phyloP scores from a whole-genome alignment of 139 green algal species.

The Penium margaritaceum region DNA sequence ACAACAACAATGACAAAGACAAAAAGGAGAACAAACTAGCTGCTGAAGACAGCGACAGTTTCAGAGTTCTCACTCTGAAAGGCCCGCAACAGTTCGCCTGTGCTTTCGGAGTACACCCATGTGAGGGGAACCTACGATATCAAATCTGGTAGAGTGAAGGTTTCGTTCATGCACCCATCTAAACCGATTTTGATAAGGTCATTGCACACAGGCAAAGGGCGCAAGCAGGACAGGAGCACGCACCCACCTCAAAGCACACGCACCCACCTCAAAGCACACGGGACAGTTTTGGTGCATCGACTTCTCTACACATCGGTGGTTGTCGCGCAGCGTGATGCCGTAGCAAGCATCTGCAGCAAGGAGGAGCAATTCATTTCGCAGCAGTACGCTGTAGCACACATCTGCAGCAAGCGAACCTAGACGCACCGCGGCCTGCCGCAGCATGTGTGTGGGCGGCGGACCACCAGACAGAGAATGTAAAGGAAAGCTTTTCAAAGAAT shows the following conservation, averaged over 20 bases:
- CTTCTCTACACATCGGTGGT: constrained; percentile 80
- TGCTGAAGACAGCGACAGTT: too few relatives aligned
- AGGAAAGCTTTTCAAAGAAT: too few relatives aligned
- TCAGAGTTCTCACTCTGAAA: too few relatives aligned
- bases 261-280: constrained; percentile 45
- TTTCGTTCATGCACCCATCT: background rate
- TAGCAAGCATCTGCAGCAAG: constrained; percentile 70
- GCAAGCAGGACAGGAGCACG: background rate
- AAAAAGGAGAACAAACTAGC: too few relatives aligned
- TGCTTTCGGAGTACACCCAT: background rate
- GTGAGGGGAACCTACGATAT: background rate
- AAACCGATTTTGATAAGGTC: too few relatives aligned
- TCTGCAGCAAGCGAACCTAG: background rate
- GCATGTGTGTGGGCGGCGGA: too few relatives aligned
- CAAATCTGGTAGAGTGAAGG: background rate
- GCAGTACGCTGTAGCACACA: background rate
- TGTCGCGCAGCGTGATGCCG: constrained; percentile 54
- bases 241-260: background rate
- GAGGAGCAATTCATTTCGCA: background rate
- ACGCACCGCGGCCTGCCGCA: too few relatives aligned
- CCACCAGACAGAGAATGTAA: too few relatives aligned
- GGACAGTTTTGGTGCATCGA: constrained; percentile 83
- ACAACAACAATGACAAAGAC: too few relatives aligned
- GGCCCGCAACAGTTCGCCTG: background rate
- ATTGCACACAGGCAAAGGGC: too few relatives aligned